These are phyloP conservation scores for Naganishia vishniacii DNA, from an alignment of 768 basidiomycete genomes.

Conservation along the genomic window DNA sequence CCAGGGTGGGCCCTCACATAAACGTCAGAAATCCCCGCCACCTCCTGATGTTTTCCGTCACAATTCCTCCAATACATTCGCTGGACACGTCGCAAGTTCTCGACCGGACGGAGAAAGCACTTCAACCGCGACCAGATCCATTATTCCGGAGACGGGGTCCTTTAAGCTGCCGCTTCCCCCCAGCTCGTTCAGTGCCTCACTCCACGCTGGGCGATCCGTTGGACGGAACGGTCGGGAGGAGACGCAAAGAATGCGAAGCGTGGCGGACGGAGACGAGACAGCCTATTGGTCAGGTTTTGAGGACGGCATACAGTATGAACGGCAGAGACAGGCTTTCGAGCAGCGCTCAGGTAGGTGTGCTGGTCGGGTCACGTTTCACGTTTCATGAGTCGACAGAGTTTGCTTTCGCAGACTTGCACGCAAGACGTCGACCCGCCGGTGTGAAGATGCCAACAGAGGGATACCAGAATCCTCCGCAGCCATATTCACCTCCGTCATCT, in stretches of 20 bases:
- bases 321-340: slow-evolving; percentile 7
- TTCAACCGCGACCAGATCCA: too few species aligned
- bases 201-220: background rate
- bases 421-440: background rate
- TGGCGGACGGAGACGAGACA: background rate
- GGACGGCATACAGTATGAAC: slow-evolving; percentile 12
- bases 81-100: too few species aligned
- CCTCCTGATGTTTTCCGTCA: background rate
- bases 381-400: background rate
- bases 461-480: too few species aligned
- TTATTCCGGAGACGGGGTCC: too few species aligned
- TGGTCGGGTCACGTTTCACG: background rate
- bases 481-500: too few species aligned
- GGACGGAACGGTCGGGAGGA: too few species aligned
- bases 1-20: background rate
- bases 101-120: too few species aligned
- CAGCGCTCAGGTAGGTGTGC: background rate
- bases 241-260: too few species aligned
- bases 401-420: background rate
- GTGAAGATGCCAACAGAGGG: background rate
- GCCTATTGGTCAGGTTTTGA: slow-evolving; percentile 6
- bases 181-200: background rate
- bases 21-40: background rate
- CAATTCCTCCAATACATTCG: background rate
- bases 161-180: background rate